A percentile compares a stretch with the other conserved stretches of the same genome.
These are phyloP conservation scores for Blastobotrys arbuscula DNA, from an alignment of 1,139 yeast species.

Conservation along the genomic window DNA sequence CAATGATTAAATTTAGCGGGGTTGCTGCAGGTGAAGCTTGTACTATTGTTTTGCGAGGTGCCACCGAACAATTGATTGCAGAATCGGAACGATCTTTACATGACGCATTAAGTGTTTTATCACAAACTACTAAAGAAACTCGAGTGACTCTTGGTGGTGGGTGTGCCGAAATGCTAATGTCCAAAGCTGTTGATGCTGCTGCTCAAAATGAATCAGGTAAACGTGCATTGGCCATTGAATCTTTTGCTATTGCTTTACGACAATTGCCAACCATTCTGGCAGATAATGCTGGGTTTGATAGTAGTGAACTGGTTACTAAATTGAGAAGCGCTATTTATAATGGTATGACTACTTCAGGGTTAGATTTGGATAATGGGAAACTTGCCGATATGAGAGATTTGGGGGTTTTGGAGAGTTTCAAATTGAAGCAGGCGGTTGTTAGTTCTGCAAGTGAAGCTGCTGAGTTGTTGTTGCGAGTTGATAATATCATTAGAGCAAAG, in stretches of 20 bases:
- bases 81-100: conserved; percentile 97
- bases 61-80: conserved; percentile 91
- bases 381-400: conserved; percentile 92
- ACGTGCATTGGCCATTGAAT: conserved; percentile 88
- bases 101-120: conserved; percentile 90
- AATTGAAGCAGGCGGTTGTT: conserved; percentile 93
- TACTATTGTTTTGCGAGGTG: conserved; percentile 92
- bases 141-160: conserved; percentile 97
- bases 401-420: conserved; percentile 89
- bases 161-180: conserved; percentile 96
- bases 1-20: conserved; percentile 82
- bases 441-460: conserved; percentile 98
- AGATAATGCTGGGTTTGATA: conserved; percentile 95
- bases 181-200: conserved; percentile 92
- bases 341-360: conserved; percentile 87
- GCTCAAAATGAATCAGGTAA: conserved; percentile 94
- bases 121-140: conserved; percentile 94
- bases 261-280: conserved; percentile 94
- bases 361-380: conserved; percentile 75
- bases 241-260: conserved; percentile 89
- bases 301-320: conserved; percentile 86
- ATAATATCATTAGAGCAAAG: conserved; percentile 82
- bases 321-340: conserved; percentile 88
- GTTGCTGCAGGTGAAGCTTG: conserved; percentile 96
- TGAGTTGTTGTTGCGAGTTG: conserved; percentile 90